Base-by-base conservation (phyloP, 1,139 yeast species). In the Zygotorulaspora mrakii region DNA sequence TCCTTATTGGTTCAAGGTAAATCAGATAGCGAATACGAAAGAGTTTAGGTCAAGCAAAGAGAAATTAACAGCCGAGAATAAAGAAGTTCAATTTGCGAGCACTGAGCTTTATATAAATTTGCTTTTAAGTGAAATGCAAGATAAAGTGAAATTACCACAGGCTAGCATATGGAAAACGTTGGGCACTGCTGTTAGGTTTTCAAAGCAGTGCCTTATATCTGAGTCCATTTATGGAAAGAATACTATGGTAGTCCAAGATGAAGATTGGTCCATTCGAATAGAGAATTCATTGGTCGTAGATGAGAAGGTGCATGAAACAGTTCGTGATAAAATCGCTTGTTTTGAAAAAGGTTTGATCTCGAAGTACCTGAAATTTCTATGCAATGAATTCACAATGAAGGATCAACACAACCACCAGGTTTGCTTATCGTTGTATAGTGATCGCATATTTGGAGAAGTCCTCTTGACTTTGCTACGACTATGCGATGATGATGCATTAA, bases 221-320 rank as follows among this genome's bases (percentile, higher is more conserved):
- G 76, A 82, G 48, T 74, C 94, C 0, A 65, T 77, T 2, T 53
- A 59, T 7, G 75, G 69, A 0, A 65, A 71, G 17, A 55, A 65
- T 1, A 79, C 91, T 0, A 79, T 81, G 3, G 59, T 85, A 38
- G 75, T 75, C 0, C 64, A 73, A 14, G 95, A 86, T 59, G 84
- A 80, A 48, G 81, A 83, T 36, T 88, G 96, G 96, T 68, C 70
- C 3, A 65, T 74, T 0, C 71, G 91, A 53, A 57, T 85, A 18
- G 88, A 82, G n/a, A 83, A 79, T 41, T 86, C 94, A 0, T 43
- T 84, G 5, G 82, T 77, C 35, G 67, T 74, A 29, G 94, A 87
- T 54, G 69, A 69, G 2, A 57, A 54, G 1, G 85, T 84, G 1
- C 65, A 77, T 25, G 31, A 43, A 0, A 55, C 67, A 3, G 60